Percentiles rank a stretch among this genome's conserved stretches.
Conservation (phyloP, 129 eudicot genomes). For the Flaveria sonorensis region DNA sequence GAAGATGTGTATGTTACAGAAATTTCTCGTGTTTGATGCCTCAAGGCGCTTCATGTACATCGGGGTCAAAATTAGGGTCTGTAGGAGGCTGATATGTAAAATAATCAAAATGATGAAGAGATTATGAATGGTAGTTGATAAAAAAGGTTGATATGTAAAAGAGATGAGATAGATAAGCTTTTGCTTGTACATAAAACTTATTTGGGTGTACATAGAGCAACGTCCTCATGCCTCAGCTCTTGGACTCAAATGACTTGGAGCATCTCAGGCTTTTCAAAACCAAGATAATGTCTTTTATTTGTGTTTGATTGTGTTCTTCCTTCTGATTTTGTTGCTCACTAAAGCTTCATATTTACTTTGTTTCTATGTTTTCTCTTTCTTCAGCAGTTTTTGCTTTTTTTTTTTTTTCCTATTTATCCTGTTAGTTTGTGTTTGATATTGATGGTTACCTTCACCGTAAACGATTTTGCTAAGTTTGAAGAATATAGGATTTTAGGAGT, state of each 20-base stretch:
- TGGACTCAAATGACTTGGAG: neutral
- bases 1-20: neutral
- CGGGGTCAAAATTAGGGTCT: neutral
- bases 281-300: neutral
- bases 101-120: neutral
- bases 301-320: conserved; percentile 1
- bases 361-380: neutral
- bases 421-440: neutral
- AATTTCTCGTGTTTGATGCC: neutral
- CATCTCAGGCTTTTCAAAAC: neutral
- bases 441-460: neutral
- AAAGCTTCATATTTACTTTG: conserved; percentile 10
- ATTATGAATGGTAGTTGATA: neutral
- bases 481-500: conserved; percentile 4
- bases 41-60: neutral
- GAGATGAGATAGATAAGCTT: neutral
- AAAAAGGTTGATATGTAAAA: neutral
- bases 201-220: neutral
- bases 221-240: neutral
- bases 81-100: neutral
- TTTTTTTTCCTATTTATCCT: neutral
- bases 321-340: conserved; percentile 8
- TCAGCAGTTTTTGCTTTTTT: neutral
- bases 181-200: neutral
- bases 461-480: neutral